These are phyloP conservation scores for Pisolithus sp. DNA, from an alignment of 768 basidiomycete genomes.

Conservation along the genomic window DNA sequence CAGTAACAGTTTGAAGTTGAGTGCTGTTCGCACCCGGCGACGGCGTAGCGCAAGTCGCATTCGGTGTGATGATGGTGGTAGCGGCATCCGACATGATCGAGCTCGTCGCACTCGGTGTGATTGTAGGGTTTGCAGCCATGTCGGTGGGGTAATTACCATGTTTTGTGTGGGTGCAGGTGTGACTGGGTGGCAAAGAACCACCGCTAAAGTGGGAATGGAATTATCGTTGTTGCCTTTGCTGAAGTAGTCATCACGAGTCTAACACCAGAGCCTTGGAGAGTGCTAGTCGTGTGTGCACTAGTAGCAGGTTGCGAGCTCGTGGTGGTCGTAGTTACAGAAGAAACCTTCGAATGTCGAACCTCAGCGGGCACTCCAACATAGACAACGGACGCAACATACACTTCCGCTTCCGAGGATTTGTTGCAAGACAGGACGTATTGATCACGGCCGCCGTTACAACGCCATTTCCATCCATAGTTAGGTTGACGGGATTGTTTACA, in stretches of 20 bases:
- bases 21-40: too few relatives aligned
- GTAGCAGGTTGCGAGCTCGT: too few relatives aligned
- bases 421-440: slow-evolving; percentile 14
- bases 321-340: not conserved
- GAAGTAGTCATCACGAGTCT: not conserved
- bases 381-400: not conserved
- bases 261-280: not conserved
- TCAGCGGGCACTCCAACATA: not conserved
- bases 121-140: too few relatives aligned
- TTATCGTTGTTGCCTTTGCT: too few relatives aligned
- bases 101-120: too few relatives aligned
- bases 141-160: too few relatives aligned
- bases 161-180: too few relatives aligned
- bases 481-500: slow-evolving; percentile 15
- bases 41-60: too few relatives aligned
- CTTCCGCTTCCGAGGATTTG: slow-evolving; percentile 9
- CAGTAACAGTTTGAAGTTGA: slow-evolving; percentile 3
- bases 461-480: slow-evolving; percentile 21
- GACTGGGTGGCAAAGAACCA: too few relatives aligned
- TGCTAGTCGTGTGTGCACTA: not conserved
- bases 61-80: not conserved
- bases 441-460: slow-evolving; percentile 21
- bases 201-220: too few relatives aligned
- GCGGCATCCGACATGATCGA: not conserved
- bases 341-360: not conserved